phyloP scores from a whole-genome alignment of 2,329 filamentous ascomycete genomes.

The Fusarium sp. region DNA sequence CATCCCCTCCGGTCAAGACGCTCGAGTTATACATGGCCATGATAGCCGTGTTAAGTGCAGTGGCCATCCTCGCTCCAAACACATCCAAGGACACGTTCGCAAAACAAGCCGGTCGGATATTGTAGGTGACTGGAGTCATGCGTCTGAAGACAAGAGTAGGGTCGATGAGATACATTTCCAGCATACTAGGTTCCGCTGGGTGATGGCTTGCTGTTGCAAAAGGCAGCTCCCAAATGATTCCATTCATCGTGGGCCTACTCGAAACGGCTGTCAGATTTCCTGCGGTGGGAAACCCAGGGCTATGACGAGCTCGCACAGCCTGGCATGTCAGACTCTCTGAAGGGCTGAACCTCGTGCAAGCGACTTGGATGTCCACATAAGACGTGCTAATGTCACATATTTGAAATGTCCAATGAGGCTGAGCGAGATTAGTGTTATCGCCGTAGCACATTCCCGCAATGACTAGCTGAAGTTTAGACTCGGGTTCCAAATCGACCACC shows the following conservation, averaged over 20 bases:
- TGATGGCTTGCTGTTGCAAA: neutral
- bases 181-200: rapidly evolving
- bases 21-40: neutral
- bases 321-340: neutral
- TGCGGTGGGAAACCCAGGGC: neutral
- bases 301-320: neutral
- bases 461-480: neutral
- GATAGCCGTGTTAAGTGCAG: neutral
- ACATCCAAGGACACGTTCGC: neutral
- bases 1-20: neutral
- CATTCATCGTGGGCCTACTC: rapidly evolving
- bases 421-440: neutral
- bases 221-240: neutral
- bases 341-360: neutral
- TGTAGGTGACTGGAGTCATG: neutral
- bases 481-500: neutral
- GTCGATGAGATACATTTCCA: neutral
- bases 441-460: neutral
- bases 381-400: neutral
- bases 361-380: constrained; percentile 2
- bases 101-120: neutral
- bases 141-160: neutral
- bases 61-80: neutral
- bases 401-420: neutral
- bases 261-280: constrained; percentile 11